Base-by-base conservation (phyloP, 116 monocot genomes). In the Iris pallida region DNA sequence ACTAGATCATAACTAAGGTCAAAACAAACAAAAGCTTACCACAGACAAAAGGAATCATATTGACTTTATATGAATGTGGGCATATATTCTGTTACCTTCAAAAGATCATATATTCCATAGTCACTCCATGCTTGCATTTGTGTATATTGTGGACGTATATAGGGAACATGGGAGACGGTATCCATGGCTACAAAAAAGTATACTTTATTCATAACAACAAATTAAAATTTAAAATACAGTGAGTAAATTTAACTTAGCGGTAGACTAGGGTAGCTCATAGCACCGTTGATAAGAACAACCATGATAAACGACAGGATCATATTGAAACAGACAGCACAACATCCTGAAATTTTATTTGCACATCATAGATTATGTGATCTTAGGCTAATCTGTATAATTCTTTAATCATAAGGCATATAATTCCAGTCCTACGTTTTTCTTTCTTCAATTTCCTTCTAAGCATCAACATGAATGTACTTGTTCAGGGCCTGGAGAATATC, bases 71-170 rank as follows among this genome's bases (percentile, higher is more conserved):
- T 48, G 5, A 48, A 6, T 48, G 9, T 9, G 9, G 47, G 47
- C 7, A 48, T 48, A 48, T 9, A 48, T 6, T 48, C 7, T 48
- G n/a, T 16, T 73, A 94, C 94, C 94, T 85, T 59, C 94, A 90
- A 90, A 8, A 62, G 81, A 56, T 94, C 90, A 18, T 88, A 90
- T 63, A 85, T 88, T 57, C 76, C 83, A 1, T 90, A 85, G 75
- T 90, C 90, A 52, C 94, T 90, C 90, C 90, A 66, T 90, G 94
- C 85, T 90, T 94, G 59, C 57, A 52, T 64, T 64, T 85, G 81
- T 90, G 94, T 55, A 94, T 94, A 77, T 89, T 94, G 68, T 71
- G 73, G 16, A 90, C 57, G 71, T 87, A 79, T 0, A 91, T 85
- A 16, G 88, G 81, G 18, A 88, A 69, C 3, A 91, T 65, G 0